Conservation (phyloP, 1,284 basidiomycete genomes). For the Moniliella sp. region DNA sequence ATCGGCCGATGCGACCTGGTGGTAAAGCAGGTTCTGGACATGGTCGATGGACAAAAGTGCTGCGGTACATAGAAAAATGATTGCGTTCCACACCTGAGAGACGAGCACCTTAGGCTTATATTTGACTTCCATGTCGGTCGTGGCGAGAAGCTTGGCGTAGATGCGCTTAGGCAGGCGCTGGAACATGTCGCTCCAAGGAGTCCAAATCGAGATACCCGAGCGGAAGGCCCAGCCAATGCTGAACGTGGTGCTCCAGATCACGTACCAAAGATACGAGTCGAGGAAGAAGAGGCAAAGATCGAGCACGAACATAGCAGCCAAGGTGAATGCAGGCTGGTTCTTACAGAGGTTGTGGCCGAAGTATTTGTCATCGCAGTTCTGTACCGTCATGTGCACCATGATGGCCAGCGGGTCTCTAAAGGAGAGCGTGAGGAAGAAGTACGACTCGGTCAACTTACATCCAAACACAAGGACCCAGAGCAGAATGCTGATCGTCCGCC, state of each 20-base stretch:
- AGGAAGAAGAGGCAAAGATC: slow-evolving; percentile 33
- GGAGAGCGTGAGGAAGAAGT: slow-evolving; percentile 33
- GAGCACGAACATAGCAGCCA: slow-evolving; percentile 31
- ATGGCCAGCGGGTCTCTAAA: slow-evolving; percentile 32
- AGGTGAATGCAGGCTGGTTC: slow-evolving; percentile 28
- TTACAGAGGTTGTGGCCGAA: slow-evolving; percentile 27
- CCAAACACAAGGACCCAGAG: slow-evolving; percentile 31
- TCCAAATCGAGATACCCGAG: slow-evolving; percentile 34
- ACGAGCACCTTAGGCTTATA: slow-evolving; percentile 34
- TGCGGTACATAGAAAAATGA: slow-evolving; percentile 33
- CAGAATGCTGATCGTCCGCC: slow-evolving; percentile 20
- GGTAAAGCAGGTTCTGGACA: slow-evolving; percentile 33
- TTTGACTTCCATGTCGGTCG: slow-evolving; percentile 33
- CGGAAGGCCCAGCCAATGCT: slow-evolving; percentile 31
- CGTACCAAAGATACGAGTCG: slow-evolving; percentile 34
- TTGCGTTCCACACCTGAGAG: slow-evolving; percentile 33
- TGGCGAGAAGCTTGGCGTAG: slow-evolving; percentile 32
- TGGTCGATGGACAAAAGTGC: slow-evolving; percentile 33
- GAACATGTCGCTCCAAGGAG: slow-evolving; percentile 34
- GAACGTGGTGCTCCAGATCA: slow-evolving; percentile 34
- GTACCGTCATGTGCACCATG: slow-evolving; percentile 29
- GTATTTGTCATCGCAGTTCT: slow-evolving; percentile 30
- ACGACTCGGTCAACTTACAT: slow-evolving; percentile 33
- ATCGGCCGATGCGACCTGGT: slow-evolving; percentile 29
- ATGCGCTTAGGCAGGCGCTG: slow-evolving; percentile 33